Evolutionary conservation across 192 early-diverging fungal species (phyloP), one percentile per base, ranked within the genome.

Genomic region (Coemansia sp.): DNA sequence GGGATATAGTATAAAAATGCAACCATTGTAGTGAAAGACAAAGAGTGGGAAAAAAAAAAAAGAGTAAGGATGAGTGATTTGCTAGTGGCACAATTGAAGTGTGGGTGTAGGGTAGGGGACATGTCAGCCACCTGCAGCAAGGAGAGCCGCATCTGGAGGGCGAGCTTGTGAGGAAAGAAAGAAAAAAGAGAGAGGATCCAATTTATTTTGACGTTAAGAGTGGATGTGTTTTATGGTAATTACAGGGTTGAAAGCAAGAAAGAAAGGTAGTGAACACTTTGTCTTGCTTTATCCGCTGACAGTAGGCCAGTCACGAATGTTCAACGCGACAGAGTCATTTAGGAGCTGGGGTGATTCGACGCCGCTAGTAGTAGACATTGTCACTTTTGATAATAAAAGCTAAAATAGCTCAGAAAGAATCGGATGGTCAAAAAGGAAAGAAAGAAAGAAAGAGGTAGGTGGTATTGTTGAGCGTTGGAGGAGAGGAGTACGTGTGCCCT

Each of bases 1-100:
- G 26, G 37, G 6, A 68, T 63, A 9, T 62, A 43, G 53, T 72
- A 77, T 3, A 77, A 31, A 56, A 68, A 68, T 13, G 61, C 43
- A 68, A 65, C 71, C 66, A 77, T 72, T 25, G 3, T 38, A 18
- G 25, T 12, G 7, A n/a, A 9, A 63, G 4, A 36, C 2, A 52
- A 18, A 45, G 12, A 20, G 20, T 1, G 11, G 47, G 26, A 12
- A 28, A 45, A 53, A 16, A 7, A 39, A 41, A 53, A 50, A 14
- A 52, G 23, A 34, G 14, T 2, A 34, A 50, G 26, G n/a, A 21
- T 21, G 18, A 47, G 20, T 10, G 26, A 13, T 62, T 28, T 26
- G n/a, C n/a, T 47, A 11, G 48, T 62, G 43, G 34, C 35, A n/a
- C 7, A 21, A 21, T 33, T 48, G n/a, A 10, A 47, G 6, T 48